phyloP scores from a whole-genome alignment of 2,329 filamentous ascomycete genomes.

The Ciborinia camelliae region DNA sequence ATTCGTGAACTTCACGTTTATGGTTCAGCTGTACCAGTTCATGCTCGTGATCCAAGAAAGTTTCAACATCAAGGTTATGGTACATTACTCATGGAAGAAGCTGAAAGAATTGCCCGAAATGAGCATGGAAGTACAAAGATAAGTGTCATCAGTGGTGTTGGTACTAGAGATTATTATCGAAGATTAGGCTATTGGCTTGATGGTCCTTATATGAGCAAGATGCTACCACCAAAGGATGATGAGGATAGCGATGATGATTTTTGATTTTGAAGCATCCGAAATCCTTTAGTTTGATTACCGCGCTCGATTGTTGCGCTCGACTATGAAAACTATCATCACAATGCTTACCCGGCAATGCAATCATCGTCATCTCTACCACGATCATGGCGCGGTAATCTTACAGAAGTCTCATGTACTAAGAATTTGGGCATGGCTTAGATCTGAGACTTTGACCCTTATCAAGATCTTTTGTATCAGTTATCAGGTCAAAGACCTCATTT shows the following conservation, averaged over 20 bases:
- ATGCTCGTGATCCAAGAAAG: slow-evolving; percentile 90
- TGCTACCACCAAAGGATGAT: slow-evolving; percentile 33
- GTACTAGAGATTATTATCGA: slow-evolving; percentile 90
- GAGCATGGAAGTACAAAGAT: slow-evolving; percentile 95
- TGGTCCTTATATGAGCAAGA: slow-evolving; percentile 49
- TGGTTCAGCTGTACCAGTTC: slow-evolving; percentile 93
- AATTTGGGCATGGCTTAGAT: not conserved
- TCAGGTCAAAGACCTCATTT: too few relatives aligned
- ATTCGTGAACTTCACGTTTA: slow-evolving; percentile 96
- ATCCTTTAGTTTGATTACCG: not conserved
- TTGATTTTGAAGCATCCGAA: slow-evolving; percentile 4
- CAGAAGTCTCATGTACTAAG: not conserved
- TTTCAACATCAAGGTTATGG: slow-evolving; percentile 99
- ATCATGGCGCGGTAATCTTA: not conserved
- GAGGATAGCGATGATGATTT: slow-evolving; percentile 35
- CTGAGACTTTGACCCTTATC: not conserved
- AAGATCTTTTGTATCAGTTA: not conserved
- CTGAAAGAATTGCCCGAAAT: slow-evolving; percentile 87
- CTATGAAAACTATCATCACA: not conserved
- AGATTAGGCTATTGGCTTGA: slow-evolving; percentile 93
- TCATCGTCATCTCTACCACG: not conserved
- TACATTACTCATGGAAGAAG: slow-evolving; percentile 95
- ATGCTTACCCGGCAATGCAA: slow-evolving; percentile 2
- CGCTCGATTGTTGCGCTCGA: too few relatives aligned
- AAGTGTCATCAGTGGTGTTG: slow-evolving; percentile 95